These are phyloP conservation scores for Mucor racemosus DNA, from an alignment of 371 early-diverging fungal species.

Conservation along the genomic window DNA sequence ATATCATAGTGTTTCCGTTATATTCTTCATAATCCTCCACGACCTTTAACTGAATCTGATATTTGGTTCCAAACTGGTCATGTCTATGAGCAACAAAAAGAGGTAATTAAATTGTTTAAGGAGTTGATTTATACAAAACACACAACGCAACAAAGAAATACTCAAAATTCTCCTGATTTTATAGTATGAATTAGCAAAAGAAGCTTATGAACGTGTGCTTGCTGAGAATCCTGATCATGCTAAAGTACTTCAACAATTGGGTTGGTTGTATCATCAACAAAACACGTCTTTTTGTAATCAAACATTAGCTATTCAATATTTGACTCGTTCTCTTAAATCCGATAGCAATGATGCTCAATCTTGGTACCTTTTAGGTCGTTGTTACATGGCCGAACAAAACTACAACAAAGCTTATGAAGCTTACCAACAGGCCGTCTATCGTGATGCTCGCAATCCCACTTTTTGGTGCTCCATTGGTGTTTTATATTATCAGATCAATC, in stretches of 20 bases:
- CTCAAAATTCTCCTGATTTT: not conserved
- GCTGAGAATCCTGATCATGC: slow-evolving; percentile 88
- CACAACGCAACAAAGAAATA: not conserved
- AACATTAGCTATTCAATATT: slow-evolving; percentile 78
- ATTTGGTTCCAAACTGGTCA: slow-evolving; percentile 97
- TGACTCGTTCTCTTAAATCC: slow-evolving; percentile 80
- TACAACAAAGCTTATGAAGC: slow-evolving; percentile 94
- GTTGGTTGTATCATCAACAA: slow-evolving; percentile 90
- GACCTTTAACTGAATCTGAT: slow-evolving; percentile 88
- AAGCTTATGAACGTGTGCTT: slow-evolving; percentile 91
- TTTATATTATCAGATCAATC: slow-evolving; percentile 92
- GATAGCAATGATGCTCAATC: slow-evolving; percentile 89
- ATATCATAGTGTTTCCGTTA: slow-evolving; percentile 80
- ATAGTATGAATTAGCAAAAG: slow-evolving; percentile 76
- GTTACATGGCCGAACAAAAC: slow-evolving; percentile 93
- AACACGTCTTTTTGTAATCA: slow-evolving; percentile 77
- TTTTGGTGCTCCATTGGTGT: slow-evolving; percentile 98
- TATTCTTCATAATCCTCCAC: slow-evolving; percentile 84
- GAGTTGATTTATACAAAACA: not conserved
- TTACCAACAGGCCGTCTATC: slow-evolving; percentile 95
- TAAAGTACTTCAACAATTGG: slow-evolving; percentile 93
- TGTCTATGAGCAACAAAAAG: slow-evolving; percentile 90
- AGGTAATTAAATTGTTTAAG: slow-evolving; percentile 47
- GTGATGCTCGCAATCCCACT: slow-evolving; percentile 90
- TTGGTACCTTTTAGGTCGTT: slow-evolving; percentile 92